These are phyloP conservation scores for Castanea sativa DNA, from an alignment of 306 rosid genomes.

Conservation along the genomic window DNA sequence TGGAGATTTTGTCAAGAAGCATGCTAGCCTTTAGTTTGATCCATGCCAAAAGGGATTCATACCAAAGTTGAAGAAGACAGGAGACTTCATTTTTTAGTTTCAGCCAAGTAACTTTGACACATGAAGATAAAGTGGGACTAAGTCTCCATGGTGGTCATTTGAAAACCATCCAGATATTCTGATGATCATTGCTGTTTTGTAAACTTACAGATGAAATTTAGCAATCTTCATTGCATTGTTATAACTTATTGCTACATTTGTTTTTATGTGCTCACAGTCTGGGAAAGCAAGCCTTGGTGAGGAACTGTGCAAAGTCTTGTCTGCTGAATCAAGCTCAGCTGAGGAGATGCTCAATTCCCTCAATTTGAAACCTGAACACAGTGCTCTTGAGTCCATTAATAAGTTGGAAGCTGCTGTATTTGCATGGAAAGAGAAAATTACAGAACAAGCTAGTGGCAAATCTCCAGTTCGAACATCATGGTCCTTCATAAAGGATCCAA, in stretches of 20 bases:
- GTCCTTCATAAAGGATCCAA: constrained; percentile 67
- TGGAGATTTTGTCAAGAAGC: too few relatives aligned
- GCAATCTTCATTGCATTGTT: not conserved
- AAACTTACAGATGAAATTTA: not conserved
- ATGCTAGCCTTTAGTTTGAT: too few relatives aligned
- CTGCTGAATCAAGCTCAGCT: constrained; percentile 46
- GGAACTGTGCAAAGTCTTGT: constrained; percentile 58
- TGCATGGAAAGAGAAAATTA: constrained; percentile 69
- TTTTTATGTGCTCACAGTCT: constrained; percentile 46
- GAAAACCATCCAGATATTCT: too few relatives aligned
- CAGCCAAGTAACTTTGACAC: not conserved
- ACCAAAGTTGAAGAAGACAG: not conserved
- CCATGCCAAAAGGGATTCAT: too few relatives aligned
- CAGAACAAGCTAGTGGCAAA: constrained; percentile 45
- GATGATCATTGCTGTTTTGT: too few relatives aligned
- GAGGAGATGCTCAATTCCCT: constrained; percentile 64
- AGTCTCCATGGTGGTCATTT: too few relatives aligned
- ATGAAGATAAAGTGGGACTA: too few relatives aligned
- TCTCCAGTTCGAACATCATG: constrained; percentile 76
- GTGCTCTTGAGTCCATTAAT: constrained; percentile 67
- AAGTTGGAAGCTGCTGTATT: constrained; percentile 74
- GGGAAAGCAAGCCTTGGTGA: constrained; percentile 79
- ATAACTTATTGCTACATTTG: constrained; percentile 11
- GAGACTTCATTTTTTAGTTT: not conserved
- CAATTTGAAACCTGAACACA: constrained; percentile 61